A percentile compares a stretch with the other conserved stretches of the same genome.
These are phyloP conservation scores for Naganishia sp. DNA, from an alignment of 1,284 basidiomycete genomes.

Conservation along the genomic window DNA sequence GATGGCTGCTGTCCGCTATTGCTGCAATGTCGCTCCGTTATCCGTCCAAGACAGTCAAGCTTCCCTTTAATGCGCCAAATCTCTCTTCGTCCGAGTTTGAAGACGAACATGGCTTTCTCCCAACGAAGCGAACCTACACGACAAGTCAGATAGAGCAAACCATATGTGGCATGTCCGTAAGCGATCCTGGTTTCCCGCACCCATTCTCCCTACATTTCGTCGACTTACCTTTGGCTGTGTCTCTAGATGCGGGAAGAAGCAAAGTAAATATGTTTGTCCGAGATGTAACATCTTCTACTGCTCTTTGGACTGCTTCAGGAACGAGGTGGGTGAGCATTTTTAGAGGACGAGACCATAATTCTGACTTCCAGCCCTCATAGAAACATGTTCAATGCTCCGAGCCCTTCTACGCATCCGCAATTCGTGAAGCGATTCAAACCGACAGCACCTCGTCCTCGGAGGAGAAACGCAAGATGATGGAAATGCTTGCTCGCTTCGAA, in stretches of 20 bases:
- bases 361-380: conserved; percentile 32
- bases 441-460: conserved; percentile 43
- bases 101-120: background rate
- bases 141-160: conserved; percentile 32
- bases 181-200: conserved; percentile 5
- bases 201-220: background rate
- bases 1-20: no score
- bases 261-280: conserved; percentile 52
- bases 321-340: conserved; percentile 39
- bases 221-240: background rate
- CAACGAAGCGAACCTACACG: conserved; percentile 18
- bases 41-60: conserved; percentile 23
- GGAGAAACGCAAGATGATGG: conserved; percentile 51
- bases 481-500: conserved; percentile 52
- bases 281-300: conserved; percentile 53
- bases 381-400: conserved; percentile 52
- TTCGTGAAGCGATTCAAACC: conserved; percentile 43
- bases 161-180: conserved; percentile 35
- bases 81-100: background rate
- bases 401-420: conserved; percentile 50
- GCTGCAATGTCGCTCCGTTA: conserved; percentile 18
- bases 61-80: conserved; percentile 26
- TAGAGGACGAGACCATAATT: background rate
- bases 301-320: conserved; percentile 50
- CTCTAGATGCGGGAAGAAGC: conserved; percentile 43